Base-by-base conservation (phyloP, 139 green algal genomes). In the Nannochloris sp. region DNA sequence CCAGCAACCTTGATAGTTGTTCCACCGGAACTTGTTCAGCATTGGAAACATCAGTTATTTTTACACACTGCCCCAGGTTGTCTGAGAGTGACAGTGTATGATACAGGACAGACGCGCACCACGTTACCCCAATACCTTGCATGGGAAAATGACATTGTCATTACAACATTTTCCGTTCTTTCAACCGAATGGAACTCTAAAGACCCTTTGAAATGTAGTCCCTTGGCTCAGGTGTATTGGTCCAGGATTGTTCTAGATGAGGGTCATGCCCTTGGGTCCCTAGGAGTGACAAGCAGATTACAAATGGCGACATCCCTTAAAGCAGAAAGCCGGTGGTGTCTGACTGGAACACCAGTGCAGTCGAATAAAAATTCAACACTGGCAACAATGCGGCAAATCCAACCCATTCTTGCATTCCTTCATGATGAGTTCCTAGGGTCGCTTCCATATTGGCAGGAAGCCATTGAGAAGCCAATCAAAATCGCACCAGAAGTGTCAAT, bases 361-460 rank as follows among this genome's bases (percentile, higher is more conserved):
- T 55, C 40, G 25, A 59, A 53, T 16, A 30, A 56, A 20, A 46
- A 48, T 20, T 59, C 56, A 26, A 51, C 17, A 11, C 51, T 30
- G 9, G 25, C 44, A 2, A 58, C 69, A 53, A 69, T 79, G 45
- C 62, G 67, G 10, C 75, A 84, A 62, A 68, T 94, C 58, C 87
- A 94, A 58, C 91, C 92, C n/a, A 79, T 98, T 66, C 84, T 98
- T 28, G 67, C 72, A 8, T 96, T 98, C 62, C 78, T 98, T 37
- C 79, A 78, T 43, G 77, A 93, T n/a, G 14, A 79, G 45, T 76
- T 85, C 12, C 93, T 79, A 61, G 86, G 83, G 37, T 25, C 30
- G 6, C 50, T 79, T 25, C 26, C 53, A 14, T 23, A 49, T 25
- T 84, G 79, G 80, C 68, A 89, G 31, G 57, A 61, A 9, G 64